Percentiles rank a stretch among this genome's conserved stretches.
phyloP scores from a whole-genome alignment of 2,329 filamentous ascomycete genomes.

The Uncinocarpus reesii region DNA sequence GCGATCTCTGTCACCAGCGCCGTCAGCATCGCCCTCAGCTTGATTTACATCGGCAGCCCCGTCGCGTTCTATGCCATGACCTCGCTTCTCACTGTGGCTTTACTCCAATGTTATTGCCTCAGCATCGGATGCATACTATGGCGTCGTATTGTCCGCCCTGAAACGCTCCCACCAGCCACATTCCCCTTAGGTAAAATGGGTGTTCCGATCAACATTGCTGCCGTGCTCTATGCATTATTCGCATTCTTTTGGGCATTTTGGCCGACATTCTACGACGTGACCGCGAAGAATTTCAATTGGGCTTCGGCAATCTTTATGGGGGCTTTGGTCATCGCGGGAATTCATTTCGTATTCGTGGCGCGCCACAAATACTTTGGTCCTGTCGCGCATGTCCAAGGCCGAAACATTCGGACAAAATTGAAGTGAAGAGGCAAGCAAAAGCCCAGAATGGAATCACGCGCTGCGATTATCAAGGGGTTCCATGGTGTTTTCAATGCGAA shows the following conservation, averaged over 20 bases:
- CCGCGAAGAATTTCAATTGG: conserved; percentile 10
- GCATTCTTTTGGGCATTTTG: conserved; percentile 12
- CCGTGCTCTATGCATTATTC: conserved; percentile 28
- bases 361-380: conserved; percentile 13
- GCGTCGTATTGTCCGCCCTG: conserved; percentile 24
- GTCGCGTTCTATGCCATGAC: conserved; percentile 45
- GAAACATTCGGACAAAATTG: background rate
- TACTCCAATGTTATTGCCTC: conserved; percentile 39
- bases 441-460: no score
- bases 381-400: conserved; percentile 11
- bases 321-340: background rate
- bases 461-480: no score
- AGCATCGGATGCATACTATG: conserved; percentile 7
- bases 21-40: conserved; percentile 32
- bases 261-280: conserved; percentile 1
- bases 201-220: conserved; percentile 36
- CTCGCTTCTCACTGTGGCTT: conserved; percentile 39
- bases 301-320: conserved; percentile 5
- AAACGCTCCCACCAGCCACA: conserved; percentile 16
- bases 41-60: conserved; percentile 44
- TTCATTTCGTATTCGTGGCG: conserved; percentile 10
- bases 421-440: background rate
- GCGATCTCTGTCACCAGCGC: conserved; percentile 27
- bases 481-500: no score
- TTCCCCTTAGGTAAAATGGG: conserved; percentile 34